Evolutionary conservation across 1,139 yeast genomes (phyloP), one percentile per base, ranked within the genome.

Genomic region (Candida sanyaensis): DNA sequence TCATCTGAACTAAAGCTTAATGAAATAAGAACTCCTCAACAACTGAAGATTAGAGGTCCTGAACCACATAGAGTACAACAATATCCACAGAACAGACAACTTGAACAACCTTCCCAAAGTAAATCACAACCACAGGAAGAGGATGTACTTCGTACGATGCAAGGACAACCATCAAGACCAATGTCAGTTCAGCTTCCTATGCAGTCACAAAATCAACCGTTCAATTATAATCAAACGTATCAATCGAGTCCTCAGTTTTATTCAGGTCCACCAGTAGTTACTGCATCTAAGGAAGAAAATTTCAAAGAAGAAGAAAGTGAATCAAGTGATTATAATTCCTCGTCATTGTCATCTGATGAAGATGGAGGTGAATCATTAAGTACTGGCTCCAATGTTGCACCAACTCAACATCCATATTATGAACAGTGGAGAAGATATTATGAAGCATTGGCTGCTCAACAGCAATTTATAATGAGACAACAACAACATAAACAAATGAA

Each of bases 361-460:
- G 60, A 53, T 9, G 62, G 53, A 6, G 60, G 55, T 24, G 55
- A 43, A 21, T 33, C 53, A n/a, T 28, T 30, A 2, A 45, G 52
- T n/a, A 34, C 56, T 9, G 38, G 39, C 21, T 53, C 55, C 8
- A 43, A 50, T 4, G 42, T 44, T 17, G 44, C 48, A 11, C 56
- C 57, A 2, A 55, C 47, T 12, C 58, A 52, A 27, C 63, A 60
- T 46, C 64, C 62, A 13, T 61, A 62, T 45, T 63, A 63, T 39
- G 67, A 64, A 41, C 67, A 64, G 53, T 66, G 69, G 68, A 62
- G 61, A 50, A 62, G 58, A 38, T 65, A 65, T 47, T 65, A 65
- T 49, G 65, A 66, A 28, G 47, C 55, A 12, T 49, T 65, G 11
- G 68, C 68, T 13, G 53, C 54, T 24, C 65, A 62, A 41, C 64